Conservation (phyloP, 2,329 filamentous ascomycete genomes). For the Trichoderma koningii region DNA sequence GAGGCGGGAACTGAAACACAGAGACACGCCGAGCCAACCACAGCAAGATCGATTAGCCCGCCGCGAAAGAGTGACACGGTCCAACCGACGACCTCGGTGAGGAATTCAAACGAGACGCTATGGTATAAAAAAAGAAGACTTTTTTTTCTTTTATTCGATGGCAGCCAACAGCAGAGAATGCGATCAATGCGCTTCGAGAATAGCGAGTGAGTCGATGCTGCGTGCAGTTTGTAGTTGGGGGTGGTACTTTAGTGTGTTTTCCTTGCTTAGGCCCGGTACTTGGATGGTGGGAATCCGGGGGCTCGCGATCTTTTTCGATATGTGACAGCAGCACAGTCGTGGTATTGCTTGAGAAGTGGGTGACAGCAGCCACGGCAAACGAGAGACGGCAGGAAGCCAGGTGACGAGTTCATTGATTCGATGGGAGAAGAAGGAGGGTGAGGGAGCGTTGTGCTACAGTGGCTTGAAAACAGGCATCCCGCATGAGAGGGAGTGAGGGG, state of each 20-base stretch:
- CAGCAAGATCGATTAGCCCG: slow-evolving; percentile 5
- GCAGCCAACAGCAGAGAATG: slow-evolving; percentile 1
- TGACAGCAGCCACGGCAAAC: slow-evolving; percentile 13
- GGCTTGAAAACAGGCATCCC: slow-evolving; percentile 8
- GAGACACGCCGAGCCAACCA: neutral
- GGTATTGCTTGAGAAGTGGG: neutral
- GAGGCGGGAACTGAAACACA: slow-evolving; percentile 14
- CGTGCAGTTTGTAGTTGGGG: neutral
- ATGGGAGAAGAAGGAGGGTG: neutral
- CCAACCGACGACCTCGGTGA: neutral
- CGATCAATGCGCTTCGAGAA: neutral
- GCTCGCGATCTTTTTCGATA: slow-evolving; percentile 24
- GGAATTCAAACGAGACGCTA: neutral
- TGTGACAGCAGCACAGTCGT: slow-evolving; percentile 4
- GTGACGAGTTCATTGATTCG: slow-evolving; percentile 22
- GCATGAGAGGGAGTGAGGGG: neutral
- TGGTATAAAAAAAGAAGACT: neutral
- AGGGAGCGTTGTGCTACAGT: neutral
- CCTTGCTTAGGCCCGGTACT: slow-evolving; percentile 15
- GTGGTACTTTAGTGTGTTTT: neutral
- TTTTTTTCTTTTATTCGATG: neutral
- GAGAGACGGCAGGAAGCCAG: slow-evolving; percentile 11
- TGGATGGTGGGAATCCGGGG: slow-evolving; percentile 23
- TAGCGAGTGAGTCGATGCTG: slow-evolving; percentile 4
- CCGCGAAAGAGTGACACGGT: slow-evolving; percentile 1